A percentile compares a stretch with the other conserved stretches of the same genome.
Evolutionary conservation across 1,284 basidiomycete genomes (phyloP).

Genomic region (Hymenochaete sp.): DNA sequence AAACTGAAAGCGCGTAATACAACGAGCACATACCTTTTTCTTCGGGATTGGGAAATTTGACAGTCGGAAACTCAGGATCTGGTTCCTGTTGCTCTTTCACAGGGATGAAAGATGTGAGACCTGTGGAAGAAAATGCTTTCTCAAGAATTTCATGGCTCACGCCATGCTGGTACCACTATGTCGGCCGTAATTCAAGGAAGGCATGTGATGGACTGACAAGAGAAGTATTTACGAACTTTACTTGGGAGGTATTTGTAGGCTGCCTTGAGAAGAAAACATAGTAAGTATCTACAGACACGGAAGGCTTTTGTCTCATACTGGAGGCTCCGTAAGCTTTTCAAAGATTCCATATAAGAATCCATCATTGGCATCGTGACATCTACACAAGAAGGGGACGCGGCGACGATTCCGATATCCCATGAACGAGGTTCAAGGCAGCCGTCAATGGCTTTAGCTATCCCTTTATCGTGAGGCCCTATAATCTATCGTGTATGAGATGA

Average conservation of each 20-base stretch:
- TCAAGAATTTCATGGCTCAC: slow-evolving; percentile 61
- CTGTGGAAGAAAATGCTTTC: slow-evolving; percentile 48
- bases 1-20: slow-evolving; percentile 11
- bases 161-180: slow-evolving; percentile 43
- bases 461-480: slow-evolving; percentile 70
- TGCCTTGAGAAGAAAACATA: background rate
- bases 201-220: slow-evolving; percentile 29
- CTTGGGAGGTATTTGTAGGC: background rate
- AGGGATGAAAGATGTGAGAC: slow-evolving; percentile 49
- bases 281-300: background rate
- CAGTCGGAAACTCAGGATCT: slow-evolving; percentile 78
- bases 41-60: slow-evolving; percentile 80
- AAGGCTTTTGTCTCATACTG: too few species aligned
- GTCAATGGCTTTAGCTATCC: slow-evolving; percentile 59
- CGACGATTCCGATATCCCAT: slow-evolving; percentile 35
- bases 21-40: slow-evolving; percentile 55
- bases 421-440: slow-evolving; percentile 49
- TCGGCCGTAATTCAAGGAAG: background rate
- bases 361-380: slow-evolving; percentile 54
- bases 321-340: too few species aligned
- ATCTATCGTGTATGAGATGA: slow-evolving; percentile 39
- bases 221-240: slow-evolving; percentile 72
- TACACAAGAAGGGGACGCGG: slow-evolving; percentile 36
- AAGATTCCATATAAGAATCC: slow-evolving; percentile 46
- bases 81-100: slow-evolving; percentile 59